Percentiles rank a stretch among this genome's conserved stretches.
phyloP scores from a whole-genome alignment of 441 rosid genomes.

The Adansonia madagascariensis region DNA sequence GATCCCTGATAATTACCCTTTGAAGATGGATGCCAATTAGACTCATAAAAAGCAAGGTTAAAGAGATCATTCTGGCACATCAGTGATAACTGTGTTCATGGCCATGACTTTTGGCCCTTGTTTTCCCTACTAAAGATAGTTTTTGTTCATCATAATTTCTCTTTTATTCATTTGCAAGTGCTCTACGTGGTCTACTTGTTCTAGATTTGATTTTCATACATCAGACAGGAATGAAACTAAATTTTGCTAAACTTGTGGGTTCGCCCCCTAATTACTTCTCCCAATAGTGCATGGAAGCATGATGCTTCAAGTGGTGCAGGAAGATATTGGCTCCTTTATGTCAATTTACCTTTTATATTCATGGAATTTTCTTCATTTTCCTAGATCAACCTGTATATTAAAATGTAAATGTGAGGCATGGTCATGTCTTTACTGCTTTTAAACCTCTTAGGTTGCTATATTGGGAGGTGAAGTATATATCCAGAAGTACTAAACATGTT shows the following conservation, averaged over 20 bases:
- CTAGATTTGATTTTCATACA: not conserved
- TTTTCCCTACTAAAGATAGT: not conserved
- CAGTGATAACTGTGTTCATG: not conserved
- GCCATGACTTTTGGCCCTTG: not conserved
- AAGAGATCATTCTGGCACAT: slow-evolving; percentile 4
- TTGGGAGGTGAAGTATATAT: slow-evolving; percentile 4
- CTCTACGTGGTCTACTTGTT: not conserved
- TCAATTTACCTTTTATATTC: not conserved
- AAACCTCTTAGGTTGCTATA: slow-evolving; percentile 3
- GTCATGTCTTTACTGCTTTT: not conserved
- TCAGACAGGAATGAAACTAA: not conserved
- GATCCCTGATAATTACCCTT: slow-evolving; percentile 11
- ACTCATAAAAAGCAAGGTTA: not conserved
- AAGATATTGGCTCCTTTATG: slow-evolving; percentile 5
- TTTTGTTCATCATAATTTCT: not conserved
- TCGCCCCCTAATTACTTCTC: not conserved
- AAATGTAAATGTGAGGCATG: not conserved
- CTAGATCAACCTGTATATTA: not conserved
- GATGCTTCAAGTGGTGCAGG: not conserved
- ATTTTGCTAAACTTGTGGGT: not conserved
- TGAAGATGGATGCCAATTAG: not conserved
- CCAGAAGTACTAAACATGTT: slow-evolving; percentile 3
- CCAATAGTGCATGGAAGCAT: not conserved
- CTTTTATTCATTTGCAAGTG: not conserved
- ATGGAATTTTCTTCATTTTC: not conserved